These are phyloP conservation scores for Macroventuria anomochaeta DNA, from an alignment of 2,329 filamentous ascomycete genomes.

Conservation along the genomic window DNA sequence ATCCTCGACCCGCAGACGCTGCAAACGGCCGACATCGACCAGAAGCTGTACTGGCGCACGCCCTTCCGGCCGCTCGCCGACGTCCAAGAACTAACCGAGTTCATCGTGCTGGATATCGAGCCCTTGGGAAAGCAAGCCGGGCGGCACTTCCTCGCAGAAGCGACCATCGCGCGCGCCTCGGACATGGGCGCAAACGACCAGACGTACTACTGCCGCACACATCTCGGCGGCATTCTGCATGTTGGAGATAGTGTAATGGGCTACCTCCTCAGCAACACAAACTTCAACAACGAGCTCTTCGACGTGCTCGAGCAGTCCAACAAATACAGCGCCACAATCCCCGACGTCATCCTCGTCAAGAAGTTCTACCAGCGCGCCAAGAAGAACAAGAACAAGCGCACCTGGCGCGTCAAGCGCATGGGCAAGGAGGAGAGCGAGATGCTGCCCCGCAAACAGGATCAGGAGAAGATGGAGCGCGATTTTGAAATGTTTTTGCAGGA, in stretches of 20 bases:
- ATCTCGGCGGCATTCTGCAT: conserved; percentile 84
- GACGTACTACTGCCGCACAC: conserved; percentile 88
- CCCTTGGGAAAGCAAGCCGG: conserved; percentile 76
- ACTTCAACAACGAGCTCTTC: conserved; percentile 89
- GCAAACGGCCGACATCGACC: conserved; percentile 84
- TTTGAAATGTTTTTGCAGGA: conserved; percentile 98
- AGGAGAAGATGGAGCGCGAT: conserved; percentile 86
- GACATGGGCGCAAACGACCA: conserved; percentile 87
- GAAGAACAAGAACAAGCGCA: conserved; percentile 67
- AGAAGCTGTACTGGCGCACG: conserved; percentile 85
- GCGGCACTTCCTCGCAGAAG: conserved; percentile 84
- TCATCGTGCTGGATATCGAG: conserved; percentile 94
- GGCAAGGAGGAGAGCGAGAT: conserved; percentile 86
- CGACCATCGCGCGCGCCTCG: conserved; percentile 82
- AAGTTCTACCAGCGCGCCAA: conserved; percentile 92
- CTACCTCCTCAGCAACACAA: conserved; percentile 87
- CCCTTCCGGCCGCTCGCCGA: conserved; percentile 87
- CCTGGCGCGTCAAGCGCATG: conserved; percentile 97
- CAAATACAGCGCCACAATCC: conserved; percentile 77
- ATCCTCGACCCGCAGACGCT: conserved; percentile 89
- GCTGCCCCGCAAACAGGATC: conserved; percentile 83
- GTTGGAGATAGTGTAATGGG: conserved; percentile 92
- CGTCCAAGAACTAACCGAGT: conserved; percentile 84
- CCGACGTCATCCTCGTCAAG: conserved; percentile 95
- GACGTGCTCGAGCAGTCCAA: conserved; percentile 80